Evolutionary conservation across 1,284 basidiomycete genomes (phyloP).

Genomic region (Moesziomyces antarcticus): DNA sequence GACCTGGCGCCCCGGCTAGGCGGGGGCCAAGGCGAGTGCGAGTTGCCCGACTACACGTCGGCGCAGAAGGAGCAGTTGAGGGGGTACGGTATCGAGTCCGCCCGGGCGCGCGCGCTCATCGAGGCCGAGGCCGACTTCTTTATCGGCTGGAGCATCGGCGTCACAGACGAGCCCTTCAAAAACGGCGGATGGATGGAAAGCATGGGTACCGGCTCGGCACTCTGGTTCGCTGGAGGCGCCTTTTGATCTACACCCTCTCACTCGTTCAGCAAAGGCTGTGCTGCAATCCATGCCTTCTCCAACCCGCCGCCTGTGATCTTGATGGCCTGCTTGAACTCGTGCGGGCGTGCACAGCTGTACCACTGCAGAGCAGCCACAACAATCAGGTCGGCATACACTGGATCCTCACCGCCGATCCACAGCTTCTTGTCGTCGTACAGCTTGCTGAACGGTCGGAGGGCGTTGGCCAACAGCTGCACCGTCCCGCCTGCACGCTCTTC

Average conservation of each 20-base stretch:
- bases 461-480: constrained; percentile 12
- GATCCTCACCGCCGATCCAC: constrained; percentile 24
- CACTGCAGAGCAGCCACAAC: constrained; percentile 29
- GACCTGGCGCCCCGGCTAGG: constrained; percentile 10
- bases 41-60: constrained; percentile 20
- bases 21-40: neutral
- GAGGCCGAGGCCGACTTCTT: constrained; percentile 45
- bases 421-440: constrained; percentile 17
- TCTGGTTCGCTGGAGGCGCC: constrained; percentile 10
- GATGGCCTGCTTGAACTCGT: constrained; percentile 15
- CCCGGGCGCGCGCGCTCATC: constrained; percentile 18
- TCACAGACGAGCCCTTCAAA: constrained; percentile 38
- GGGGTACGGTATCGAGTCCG: constrained; percentile 34
- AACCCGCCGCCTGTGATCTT: constrained; percentile 12
- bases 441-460: constrained; percentile 18
- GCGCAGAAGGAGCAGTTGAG: constrained; percentile 18
- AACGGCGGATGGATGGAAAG: constrained; percentile 29
- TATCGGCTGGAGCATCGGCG: constrained; percentile 45
- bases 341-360: constrained; percentile 23
- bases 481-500: constrained; percentile 14
- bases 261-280: constrained; percentile 13
- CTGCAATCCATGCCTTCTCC: constrained; percentile 18
- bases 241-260: neutral
- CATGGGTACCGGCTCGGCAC: constrained; percentile 6
- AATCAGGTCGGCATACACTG: constrained; percentile 31